Evolutionary conservation across 2,329 filamentous ascomycete genomes (phyloP).

Genomic region (Trichoderma sp.): DNA sequence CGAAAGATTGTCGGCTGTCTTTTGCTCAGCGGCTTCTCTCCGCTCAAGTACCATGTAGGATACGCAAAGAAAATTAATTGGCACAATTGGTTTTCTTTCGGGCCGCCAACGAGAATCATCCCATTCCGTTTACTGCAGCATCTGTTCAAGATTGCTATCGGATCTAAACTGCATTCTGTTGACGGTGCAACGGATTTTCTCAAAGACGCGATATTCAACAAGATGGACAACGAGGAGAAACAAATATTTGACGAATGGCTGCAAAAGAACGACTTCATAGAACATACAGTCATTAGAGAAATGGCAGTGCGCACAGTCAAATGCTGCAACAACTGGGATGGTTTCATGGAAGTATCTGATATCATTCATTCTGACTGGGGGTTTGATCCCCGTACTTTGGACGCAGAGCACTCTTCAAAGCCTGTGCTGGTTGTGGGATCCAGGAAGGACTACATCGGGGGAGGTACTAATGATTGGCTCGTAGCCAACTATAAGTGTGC

Average conservation of each 20-base stretch:
- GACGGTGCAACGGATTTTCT: constrained; percentile 22
- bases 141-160: constrained; percentile 15
- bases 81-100: constrained; percentile 23
- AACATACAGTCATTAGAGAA: constrained; percentile 9
- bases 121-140: constrained; percentile 22
- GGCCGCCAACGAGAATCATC: constrained; percentile 18
- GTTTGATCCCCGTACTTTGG: constrained; percentile 22
- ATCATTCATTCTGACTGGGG: constrained; percentile 27
- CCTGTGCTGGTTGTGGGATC: constrained; percentile 23
- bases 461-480: constrained; percentile 24
- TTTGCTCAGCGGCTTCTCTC: constrained; percentile 24
- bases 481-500: constrained; percentile 23
- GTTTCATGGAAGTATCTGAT: constrained; percentile 27
- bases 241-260: constrained; percentile 11
- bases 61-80: constrained; percentile 23
- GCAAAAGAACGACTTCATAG: constrained; percentile 7
- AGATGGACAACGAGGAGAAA: constrained; percentile 22
- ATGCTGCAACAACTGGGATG: constrained; percentile 25
- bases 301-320: constrained; percentile 20
- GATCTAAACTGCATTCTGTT: background rate
- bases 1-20: background rate
- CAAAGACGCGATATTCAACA: constrained; percentile 14
- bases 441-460: constrained; percentile 21
- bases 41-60: constrained; percentile 22
- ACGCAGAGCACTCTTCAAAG: constrained; percentile 22